Base-by-base conservation (phyloP, 1,284 basidiomycete genomes). In the Marasmius tenuissimus region DNA sequence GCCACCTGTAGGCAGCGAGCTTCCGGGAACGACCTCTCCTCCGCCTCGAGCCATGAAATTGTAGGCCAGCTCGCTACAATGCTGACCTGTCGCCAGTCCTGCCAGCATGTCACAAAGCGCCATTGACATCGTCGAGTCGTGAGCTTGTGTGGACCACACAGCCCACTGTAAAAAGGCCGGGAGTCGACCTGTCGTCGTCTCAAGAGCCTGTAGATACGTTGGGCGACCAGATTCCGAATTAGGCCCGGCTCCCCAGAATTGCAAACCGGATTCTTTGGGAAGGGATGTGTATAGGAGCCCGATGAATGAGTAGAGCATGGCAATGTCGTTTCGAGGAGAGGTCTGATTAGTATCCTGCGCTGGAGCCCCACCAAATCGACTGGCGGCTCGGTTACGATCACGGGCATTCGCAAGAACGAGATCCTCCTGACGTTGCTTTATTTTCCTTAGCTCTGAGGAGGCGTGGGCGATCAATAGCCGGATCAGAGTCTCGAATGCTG, bases 401-500 rank as follows among this genome's bases (percentile, higher is more conserved):
- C 88, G 83, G 52, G 82, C 84, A 65, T 76, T 85, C 1, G 88
- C 87, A 22, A 90, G 79, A 5, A 89, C 81, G 33, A 90, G 75
- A 71, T 97, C 96, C 74, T 97, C 96, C 72, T 97, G 95, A 47
- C 89, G 81, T 69, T 96, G 93, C 72, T 95, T 94, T 71, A 97
- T 89, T 71, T 93, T 94, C 49, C 93, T 86, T n/a, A 97, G 81
- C 72, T 96, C 92, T 0, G 92, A 90, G 12, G 91, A 93, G 8
- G 92, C 90, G 63, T 91, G 88, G 0, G 86, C 88, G 67, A 97
- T 88, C 48, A 92, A 76, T 16, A 86, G 85, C 39, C 89, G 83
- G 40, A 96, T 75, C 16, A 97, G 81, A 1, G 79, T 78, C 69
- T 96, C 93, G 61, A 93, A 86, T 20, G 86, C 83, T 33, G 81